Conservation (phyloP, 768 basidiomycete genomes). For the Pisolithus orientalis region DNA sequence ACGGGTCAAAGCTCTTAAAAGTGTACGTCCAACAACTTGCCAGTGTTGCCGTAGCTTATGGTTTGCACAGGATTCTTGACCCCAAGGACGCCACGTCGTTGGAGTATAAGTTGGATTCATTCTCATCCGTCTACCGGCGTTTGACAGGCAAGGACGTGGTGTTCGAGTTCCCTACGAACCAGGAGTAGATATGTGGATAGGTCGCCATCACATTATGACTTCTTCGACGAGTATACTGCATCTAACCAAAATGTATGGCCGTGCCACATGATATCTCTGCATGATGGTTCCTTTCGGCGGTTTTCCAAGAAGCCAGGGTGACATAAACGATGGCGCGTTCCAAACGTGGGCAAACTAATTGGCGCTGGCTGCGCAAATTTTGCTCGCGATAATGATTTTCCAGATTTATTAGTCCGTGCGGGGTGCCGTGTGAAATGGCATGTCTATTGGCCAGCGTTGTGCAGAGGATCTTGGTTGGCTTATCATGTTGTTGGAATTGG, state of each 20-base stretch:
- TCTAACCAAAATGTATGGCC: slow-evolving; percentile 31
- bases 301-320: no score
- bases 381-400: no score
- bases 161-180: slow-evolving; percentile 82
- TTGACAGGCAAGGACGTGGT: slow-evolving; percentile 96
- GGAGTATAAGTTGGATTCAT: slow-evolving; percentile 99
- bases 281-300: neutral
- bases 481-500: no score
- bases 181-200: slow-evolving; percentile 48
- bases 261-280: slow-evolving; percentile 12
- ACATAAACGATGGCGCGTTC: no score
- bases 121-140: slow-evolving; percentile 93
- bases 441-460: no score
- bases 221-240: slow-evolving; percentile 19
- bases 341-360: no score
- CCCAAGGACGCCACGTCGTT: slow-evolving; percentile 95
- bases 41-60: slow-evolving; percentile 10
- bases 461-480: no score
- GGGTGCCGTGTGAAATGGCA: no score
- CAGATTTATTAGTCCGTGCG: no score
- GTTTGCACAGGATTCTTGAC: slow-evolving; percentile 76
- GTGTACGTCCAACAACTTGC: slow-evolving; percentile 61
- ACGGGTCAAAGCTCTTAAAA: slow-evolving; percentile 94
- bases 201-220: slow-evolving; percentile 27
- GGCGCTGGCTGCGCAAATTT: no score